These are phyloP conservation scores for Fomitopsis betulina DNA, from an alignment of 1,284 basidiomycete genomes.

Conservation along the genomic window DNA sequence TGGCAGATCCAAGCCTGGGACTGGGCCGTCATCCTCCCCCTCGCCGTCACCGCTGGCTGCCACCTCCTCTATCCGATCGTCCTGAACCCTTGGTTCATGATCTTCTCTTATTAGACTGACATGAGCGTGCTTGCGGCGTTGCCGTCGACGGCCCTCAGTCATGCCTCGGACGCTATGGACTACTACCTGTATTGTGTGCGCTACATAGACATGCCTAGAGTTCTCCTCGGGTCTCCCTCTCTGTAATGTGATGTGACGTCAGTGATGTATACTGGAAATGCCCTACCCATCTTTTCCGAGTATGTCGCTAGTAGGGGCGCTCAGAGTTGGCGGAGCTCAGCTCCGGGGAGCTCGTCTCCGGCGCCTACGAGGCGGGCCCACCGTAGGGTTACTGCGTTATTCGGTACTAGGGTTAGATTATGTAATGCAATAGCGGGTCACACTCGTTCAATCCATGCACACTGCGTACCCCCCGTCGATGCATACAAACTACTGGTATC, in stretches of 20 bases:
- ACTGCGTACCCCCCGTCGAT: too few species aligned
- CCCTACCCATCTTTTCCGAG: neutral
- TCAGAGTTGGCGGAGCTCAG: too few species aligned
- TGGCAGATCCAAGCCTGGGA: conserved; percentile 58
- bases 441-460: too few species aligned
- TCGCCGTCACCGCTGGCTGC: conserved; percentile 55
- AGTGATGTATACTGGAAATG: neutral
- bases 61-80: conserved; percentile 76
- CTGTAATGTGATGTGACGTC: neutral
- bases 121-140: neutral
- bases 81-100: conserved; percentile 74
- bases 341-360: too few species aligned
- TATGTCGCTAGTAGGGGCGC: neutral
- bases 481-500: too few species aligned
- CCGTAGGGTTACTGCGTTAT: too few species aligned
- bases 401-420: too few species aligned
- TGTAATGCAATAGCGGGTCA: too few species aligned
- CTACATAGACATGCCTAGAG: neutral
- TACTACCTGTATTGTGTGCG: neutral
- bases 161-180: neutral
- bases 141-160: too few species aligned
- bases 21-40: conserved; percentile 70
- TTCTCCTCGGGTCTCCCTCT: neutral
- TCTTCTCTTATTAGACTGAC: conserved; percentile 50
- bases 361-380: too few species aligned